Conservation (phyloP, 805 yeast genomes). For the Candida caryicola region DNA sequence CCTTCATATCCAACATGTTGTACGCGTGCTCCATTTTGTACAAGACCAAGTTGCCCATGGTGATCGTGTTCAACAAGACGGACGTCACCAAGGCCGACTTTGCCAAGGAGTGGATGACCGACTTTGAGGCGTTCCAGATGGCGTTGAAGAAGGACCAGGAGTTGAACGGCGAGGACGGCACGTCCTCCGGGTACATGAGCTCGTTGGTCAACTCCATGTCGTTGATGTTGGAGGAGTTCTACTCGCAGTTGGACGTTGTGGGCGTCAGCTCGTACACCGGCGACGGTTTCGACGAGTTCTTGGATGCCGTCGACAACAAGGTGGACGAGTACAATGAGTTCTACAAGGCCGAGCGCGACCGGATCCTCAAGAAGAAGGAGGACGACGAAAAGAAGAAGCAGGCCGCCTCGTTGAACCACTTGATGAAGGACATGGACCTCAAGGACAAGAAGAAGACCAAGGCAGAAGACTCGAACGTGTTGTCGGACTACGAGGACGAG, state of each 20-base stretch:
- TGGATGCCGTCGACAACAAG: constrained; percentile 80
- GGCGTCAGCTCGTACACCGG: constrained; percentile 94
- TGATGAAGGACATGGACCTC: constrained; percentile 87
- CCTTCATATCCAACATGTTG: constrained; percentile 97
- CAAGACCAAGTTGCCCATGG: constrained; percentile 95
- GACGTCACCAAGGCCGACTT: constrained; percentile 83
- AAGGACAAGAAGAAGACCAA: constrained; percentile 29
- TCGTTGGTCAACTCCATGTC: constrained; percentile 94
- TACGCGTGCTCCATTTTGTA: constrained; percentile 96
- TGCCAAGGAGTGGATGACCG: constrained; percentile 96
- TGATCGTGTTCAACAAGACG: constrained; percentile 91
- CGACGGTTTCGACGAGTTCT: constrained; percentile 87
- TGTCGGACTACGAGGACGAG: constrained; percentile 51
- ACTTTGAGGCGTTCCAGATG: constrained; percentile 85
- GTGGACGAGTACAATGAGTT: constrained; percentile 82
- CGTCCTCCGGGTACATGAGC: constrained; percentile 87
- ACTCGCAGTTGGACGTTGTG: constrained; percentile 86
- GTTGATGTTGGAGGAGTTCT: constrained; percentile 92
- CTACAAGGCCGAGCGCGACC: constrained; percentile 83
- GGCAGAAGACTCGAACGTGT: constrained; percentile 42
- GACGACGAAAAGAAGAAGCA: constrained; percentile 71
- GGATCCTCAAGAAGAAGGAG: constrained; percentile 71
- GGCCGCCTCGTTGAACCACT: constrained; percentile 62
- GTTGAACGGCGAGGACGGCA: constrained; percentile 55
- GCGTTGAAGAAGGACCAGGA: constrained; percentile 71